Base-by-base conservation (phyloP, 345 rosid genomes). In the Linum tenue region DNA sequence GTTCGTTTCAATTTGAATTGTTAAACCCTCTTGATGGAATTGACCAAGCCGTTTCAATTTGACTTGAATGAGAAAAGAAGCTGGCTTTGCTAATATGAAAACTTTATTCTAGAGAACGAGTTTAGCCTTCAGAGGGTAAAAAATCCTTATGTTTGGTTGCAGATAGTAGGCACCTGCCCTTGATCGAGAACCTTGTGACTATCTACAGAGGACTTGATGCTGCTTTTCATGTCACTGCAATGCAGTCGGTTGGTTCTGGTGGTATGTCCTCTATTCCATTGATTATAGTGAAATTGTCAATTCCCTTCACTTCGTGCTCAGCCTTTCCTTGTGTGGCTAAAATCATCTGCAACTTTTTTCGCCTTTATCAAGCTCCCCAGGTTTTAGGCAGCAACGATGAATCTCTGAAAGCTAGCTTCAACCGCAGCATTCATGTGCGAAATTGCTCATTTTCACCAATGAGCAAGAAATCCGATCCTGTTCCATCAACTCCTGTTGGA, bases 151-250 rank as follows among this genome's bases (percentile, higher is more conserved):
- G 53, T 12, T 67, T 63, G 17, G 48, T 60, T 70, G 78, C 83
- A 91, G 95, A 73, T 79, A 31, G 77, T 55, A 84, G 89, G 74
- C 73, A 75, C 35, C 51, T 86, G 70, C 71, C 71, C 68, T 78
- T 78, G 69, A 61, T 91, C 70, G 90, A 84, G 50, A 87, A 72
- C 78, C 63, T 89, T 57, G 79, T 89, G 40, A 63, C 72, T 64
- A 87, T 91, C 44, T 91, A 83, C 70, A 83, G 73, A 80, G 84
- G 85, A 72, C 72, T 89, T 69, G 81, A 82, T 78, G 70, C 80
- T 39, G 77, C 80, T 63, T 83, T 85, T 39, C 68, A 60, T 66
- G 75, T 78, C 43, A 82, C 73, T 60, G 59, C 77, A 50, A 67
- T 70, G 17, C 81, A 64, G 44, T 51, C 74, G 48, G 44, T 16